Conservation (phyloP, 202 grass and related monocot species). For the Brachypodium distachyon region DNA sequence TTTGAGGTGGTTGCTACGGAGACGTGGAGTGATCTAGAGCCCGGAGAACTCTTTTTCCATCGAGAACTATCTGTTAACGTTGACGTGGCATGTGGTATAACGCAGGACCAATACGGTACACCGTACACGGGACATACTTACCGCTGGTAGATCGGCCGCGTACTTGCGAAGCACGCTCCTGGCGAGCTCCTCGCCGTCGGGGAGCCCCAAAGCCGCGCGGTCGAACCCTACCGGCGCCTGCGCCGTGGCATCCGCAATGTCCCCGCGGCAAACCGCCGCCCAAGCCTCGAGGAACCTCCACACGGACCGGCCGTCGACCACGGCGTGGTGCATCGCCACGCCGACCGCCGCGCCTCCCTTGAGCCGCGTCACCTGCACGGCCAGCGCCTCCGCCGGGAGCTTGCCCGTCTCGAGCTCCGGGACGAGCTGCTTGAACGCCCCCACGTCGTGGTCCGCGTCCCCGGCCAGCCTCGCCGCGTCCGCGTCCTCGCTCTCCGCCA, state of each 20-base stretch:
- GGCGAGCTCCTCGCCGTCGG: conserved; percentile 12
- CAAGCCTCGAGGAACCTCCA: conserved; percentile 10
- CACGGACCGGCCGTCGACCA: background rate
- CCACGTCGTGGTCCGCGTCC: background rate
- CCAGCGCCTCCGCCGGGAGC: background rate
- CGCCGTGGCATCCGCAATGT: background rate
- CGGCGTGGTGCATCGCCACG: conserved; percentile 1
- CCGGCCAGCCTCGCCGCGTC: background rate
- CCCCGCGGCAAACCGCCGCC: background rate
- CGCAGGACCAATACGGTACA: no score
- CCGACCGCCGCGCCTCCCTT: background rate
- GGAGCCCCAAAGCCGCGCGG: background rate
- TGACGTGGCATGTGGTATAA: no score
- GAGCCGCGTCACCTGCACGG: conserved; percentile 1
- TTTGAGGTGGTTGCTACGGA: no score
- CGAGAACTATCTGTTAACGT: no score
- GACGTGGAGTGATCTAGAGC: no score
- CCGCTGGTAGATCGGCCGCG: conserved; percentile 15
- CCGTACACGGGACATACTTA: no score
- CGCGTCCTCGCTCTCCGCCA: background rate
- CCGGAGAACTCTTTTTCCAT: no score
- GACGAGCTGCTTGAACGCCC: background rate
- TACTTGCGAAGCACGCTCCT: background rate
- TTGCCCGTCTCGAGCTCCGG: background rate
- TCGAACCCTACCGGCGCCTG: conserved; percentile 10